A percentile compares a stretch with the other conserved stretches of the same genome.
Evolutionary conservation across 2,329 filamentous ascomycete genomes (phyloP).

Genomic region (Xylariaceae sp.): DNA sequence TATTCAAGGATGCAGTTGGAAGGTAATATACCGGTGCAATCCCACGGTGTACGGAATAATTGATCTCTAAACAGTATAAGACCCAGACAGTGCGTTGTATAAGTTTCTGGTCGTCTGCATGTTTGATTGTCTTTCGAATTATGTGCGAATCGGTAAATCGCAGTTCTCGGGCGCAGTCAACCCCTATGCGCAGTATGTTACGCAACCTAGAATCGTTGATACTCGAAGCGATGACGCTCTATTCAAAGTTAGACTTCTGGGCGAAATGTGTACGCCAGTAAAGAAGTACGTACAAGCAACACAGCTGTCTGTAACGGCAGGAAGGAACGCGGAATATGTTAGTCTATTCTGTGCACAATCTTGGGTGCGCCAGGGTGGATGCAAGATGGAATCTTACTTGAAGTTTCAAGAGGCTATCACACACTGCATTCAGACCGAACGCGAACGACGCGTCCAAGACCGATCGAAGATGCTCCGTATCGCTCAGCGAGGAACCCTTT

Average conservation of each 20-base stretch:
- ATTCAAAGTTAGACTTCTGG: no score
- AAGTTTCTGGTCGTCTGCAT: neutral
- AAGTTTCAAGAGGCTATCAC: neutral
- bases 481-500: no score
- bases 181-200: neutral
- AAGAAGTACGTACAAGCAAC: no score
- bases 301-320: no score
- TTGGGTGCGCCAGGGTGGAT: no score
- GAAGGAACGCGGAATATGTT: no score
- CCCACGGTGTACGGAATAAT: neutral
- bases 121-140: neutral
- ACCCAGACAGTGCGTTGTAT: conserved; percentile 1
- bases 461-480: no score
- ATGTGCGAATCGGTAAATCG: neutral
- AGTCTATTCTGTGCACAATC: no score
- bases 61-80: neutral
- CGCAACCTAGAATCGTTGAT: neutral
- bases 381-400: neutral
- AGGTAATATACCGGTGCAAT: neutral
- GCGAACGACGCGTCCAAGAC: no score
- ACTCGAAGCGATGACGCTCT: conserved; percentile 2
- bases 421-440: neutral
- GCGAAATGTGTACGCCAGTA: no score
- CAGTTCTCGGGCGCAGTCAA: neutral
- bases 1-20: no score